A percentile compares a stretch with the other conserved stretches of the same genome.
These are phyloP conservation scores for Diaporthe longicolla DNA, from an alignment of 2,329 filamentous ascomycete genomes.

Conservation along the genomic window DNA sequence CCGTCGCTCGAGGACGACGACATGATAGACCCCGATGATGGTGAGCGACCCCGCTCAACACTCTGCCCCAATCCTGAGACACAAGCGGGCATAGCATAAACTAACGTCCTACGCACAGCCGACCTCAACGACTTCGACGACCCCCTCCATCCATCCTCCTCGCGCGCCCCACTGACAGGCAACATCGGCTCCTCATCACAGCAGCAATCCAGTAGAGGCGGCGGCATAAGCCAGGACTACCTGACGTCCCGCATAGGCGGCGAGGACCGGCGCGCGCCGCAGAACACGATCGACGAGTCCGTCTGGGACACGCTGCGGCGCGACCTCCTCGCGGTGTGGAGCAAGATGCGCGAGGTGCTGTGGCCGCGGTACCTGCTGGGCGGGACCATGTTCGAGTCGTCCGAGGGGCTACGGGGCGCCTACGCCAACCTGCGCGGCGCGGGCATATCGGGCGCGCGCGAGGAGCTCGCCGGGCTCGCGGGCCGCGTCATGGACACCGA, in stretches of 20 bases:
- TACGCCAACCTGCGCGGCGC: constrained; percentile 73
- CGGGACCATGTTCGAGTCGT: constrained; percentile 73
- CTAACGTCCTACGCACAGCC: constrained; percentile 61
- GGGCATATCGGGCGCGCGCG: constrained; percentile 71
- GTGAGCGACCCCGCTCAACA: constrained; percentile 59
- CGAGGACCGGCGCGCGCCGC: constrained; percentile 89
- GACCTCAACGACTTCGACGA: constrained; percentile 95
- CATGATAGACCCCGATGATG: constrained; percentile 84
- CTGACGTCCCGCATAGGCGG: constrained; percentile 91
- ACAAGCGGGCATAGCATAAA: not conserved
- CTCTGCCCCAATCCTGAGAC: not conserved
- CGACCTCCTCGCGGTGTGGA: constrained; percentile 93
- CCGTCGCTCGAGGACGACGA: constrained; percentile 74
- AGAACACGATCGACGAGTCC: constrained; percentile 95
- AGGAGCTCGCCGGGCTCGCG: constrained; percentile 73
- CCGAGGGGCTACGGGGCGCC: constrained; percentile 69
- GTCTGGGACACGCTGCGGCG: constrained; percentile 98
- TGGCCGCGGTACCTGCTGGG: constrained; percentile 94
- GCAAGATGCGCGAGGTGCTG: constrained; percentile 97
- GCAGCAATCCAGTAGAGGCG: constrained; percentile 46
- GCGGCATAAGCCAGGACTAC: constrained; percentile 79
- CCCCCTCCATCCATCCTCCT: constrained; percentile 77
- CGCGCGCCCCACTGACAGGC: constrained; percentile 85
- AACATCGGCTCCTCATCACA: constrained; percentile 78
- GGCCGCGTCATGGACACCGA: constrained; percentile 76